Evolutionary conservation across 2,329 filamentous ascomycete genomes (phyloP), one percentile per base, ranked within the genome.

Genomic region (Chalaropsis thielavioides): DNA sequence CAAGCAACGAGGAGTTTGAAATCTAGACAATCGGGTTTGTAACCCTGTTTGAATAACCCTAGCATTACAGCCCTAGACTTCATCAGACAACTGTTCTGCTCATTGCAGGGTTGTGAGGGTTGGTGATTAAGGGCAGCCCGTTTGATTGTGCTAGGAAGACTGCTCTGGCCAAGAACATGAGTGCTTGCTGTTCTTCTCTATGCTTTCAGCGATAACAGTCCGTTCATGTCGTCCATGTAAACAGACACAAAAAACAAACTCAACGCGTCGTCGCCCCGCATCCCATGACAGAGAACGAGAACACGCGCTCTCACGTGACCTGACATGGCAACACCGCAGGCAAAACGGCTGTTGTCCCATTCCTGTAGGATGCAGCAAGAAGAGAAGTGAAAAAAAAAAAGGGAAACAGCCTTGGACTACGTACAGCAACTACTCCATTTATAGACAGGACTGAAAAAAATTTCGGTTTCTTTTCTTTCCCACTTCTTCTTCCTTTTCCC

Each of bases 371-470:
- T 38, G 31, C 31, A 61, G n/a, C 2, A 61, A 19, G 27, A 22
- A 35, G 44, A 19, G 35, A 41, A 61, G 59, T 17, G 40, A 13
- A 63, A 63, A 19, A 35, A 54, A 7, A 54, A 35, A 31, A 62
- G 19, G 11, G 38, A 41, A 43, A 61, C 38, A 44, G 38, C 59
- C 38, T 61, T 41, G 31, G 31, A 61, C 27, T 19, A 38, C 17
- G 46, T 22, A 59, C 22, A 43, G 62, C 24, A 63, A 54, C 62
- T 64, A 64, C 62, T 64, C 63, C 54, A 64, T 66, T 61, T 64
- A 67, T 67, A 67, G 62, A 61, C 22, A 35, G 38, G 31, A 62
- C 38, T 64, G 58, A 62, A 67, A 67, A 67, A 67, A 63, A 58
- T 60, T 65, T 63, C 44, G 38, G 35, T 38, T 31, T 54, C 41